Evolutionary conservation across 805 yeast species (phyloP).

Genomic region (Komagataella phaffii): DNA sequence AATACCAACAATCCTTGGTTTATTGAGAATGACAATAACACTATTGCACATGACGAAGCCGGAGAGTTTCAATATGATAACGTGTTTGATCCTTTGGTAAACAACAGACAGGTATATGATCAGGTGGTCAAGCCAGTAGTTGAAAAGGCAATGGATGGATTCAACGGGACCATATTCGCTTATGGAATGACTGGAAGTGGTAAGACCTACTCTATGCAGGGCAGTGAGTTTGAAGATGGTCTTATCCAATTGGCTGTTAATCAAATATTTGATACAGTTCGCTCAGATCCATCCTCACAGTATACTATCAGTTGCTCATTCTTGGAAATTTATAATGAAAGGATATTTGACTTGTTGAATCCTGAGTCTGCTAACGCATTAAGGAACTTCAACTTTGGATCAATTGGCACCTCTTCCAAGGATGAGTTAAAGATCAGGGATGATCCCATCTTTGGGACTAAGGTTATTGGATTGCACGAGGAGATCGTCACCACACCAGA

Average conservation of each 20-base stretch:
- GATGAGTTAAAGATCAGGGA: slow-evolving; percentile 69
- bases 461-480: slow-evolving; percentile 62
- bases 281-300: not conserved
- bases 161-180: slow-evolving; percentile 82
- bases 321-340: slow-evolving; percentile 80
- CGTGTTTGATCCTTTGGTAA: slow-evolving; percentile 46
- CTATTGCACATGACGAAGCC: slow-evolving; percentile 36
- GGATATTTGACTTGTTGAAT: slow-evolving; percentile 60
- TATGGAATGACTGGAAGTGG: slow-evolving; percentile 95
- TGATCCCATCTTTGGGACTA: slow-evolving; percentile 57
- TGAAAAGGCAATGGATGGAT: slow-evolving; percentile 53
- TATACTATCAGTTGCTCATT: slow-evolving; percentile 39
- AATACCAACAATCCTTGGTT: slow-evolving; percentile 23
- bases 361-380: slow-evolving; percentile 17
- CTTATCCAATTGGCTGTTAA: slow-evolving; percentile 56
- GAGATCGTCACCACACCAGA: slow-evolving; percentile 39
- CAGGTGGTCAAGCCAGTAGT: slow-evolving; percentile 39
- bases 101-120: slow-evolving; percentile 50
- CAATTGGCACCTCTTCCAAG: slow-evolving; percentile 2
- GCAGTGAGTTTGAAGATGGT: slow-evolving; percentile 49
- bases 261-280: slow-evolving; percentile 38
- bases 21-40: slow-evolving; percentile 22
- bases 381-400: slow-evolving; percentile 4
- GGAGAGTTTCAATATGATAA: slow-evolving; percentile 68
- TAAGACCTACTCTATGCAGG: slow-evolving; percentile 80